phyloP scores from a whole-genome alignment of 257 asterid species.

The Petrea volubilis region DNA sequence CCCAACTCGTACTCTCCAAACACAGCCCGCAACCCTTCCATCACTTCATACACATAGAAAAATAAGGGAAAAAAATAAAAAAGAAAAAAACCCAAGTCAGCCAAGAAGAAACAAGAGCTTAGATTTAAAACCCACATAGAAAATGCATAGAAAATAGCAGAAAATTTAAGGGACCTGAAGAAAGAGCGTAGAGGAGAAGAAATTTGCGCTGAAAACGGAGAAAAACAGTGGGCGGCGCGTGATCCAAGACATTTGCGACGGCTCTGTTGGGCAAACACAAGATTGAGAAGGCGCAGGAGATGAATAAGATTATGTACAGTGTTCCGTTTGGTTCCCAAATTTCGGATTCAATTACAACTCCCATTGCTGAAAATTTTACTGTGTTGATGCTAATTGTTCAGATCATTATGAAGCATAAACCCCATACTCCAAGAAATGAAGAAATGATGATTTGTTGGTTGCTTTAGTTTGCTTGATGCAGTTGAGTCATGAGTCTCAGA shows the following conservation, averaged over 20 bases:
- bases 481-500: no score
- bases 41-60: constrained; percentile 35
- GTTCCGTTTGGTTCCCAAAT: constrained; percentile 79
- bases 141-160: not conserved
- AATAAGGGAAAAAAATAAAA: not conserved
- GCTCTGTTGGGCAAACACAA: constrained; percentile 49
- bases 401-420: constrained; percentile 9
- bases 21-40: constrained; percentile 79
- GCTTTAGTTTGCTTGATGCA: not conserved
- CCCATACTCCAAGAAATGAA: not conserved
- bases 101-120: not conserved
- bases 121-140: constrained; percentile 6
- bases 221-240: constrained; percentile 52
- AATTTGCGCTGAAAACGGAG: constrained; percentile 64
- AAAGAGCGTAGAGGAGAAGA: constrained; percentile 61
- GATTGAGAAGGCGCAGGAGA: constrained; percentile 58
- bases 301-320: constrained; percentile 49
- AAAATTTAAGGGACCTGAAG: constrained; percentile 57
- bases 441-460: not conserved
- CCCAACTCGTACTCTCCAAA: constrained; percentile 81
- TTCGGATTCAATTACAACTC: constrained; percentile 70
- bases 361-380: constrained; percentile 52
- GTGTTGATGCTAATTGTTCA: not conserved
- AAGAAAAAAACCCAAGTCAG: constrained; percentile 2
- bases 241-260: constrained; percentile 56